Percentiles rank a stretch among this genome's conserved stretches.
phyloP scores from a whole-genome alignment of 148 eudicot species.

The Suaeda aralocaspica region DNA sequence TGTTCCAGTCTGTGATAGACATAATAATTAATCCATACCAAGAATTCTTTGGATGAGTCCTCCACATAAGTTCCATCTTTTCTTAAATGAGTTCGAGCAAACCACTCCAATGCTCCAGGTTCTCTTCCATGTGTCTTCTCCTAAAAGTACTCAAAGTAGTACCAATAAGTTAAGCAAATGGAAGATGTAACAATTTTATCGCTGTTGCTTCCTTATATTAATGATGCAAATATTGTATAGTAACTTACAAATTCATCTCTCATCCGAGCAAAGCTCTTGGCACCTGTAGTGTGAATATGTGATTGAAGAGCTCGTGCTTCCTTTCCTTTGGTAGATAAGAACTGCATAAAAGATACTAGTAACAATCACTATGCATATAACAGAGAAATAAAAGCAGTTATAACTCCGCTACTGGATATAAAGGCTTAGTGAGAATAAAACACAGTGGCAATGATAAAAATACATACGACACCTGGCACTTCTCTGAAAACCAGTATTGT shows the following conservation, averaged over 20 bases:
- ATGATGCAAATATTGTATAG: background rate
- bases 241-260: constrained; percentile 37
- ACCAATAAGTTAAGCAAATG: constrained; percentile 3
- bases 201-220: background rate
- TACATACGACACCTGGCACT: constrained; percentile 19
- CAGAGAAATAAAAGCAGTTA: background rate
- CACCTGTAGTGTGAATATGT: constrained; percentile 32
- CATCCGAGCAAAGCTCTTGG: constrained; percentile 37
- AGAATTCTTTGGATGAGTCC: constrained; percentile 27
- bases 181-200: background rate
- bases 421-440: constrained; percentile 10
- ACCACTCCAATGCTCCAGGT: constrained; percentile 38
- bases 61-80: constrained; percentile 34
- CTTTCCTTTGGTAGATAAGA: constrained; percentile 29
- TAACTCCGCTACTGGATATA: constrained; percentile 1
- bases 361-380: background rate
- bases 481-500: constrained; percentile 36
- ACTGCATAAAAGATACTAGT: constrained; percentile 11
- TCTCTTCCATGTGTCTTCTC: constrained; percentile 32
- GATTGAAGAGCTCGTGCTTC: constrained; percentile 33
- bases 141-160: constrained; percentile 20
- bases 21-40: constrained; percentile 25
- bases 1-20: background rate
- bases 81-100: constrained; percentile 31
- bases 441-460: background rate